Evolutionary conservation across 2,329 filamentous ascomycete species (phyloP), one percentile per base, ranked within the genome.

Genomic region (Clonostachys sp.): DNA sequence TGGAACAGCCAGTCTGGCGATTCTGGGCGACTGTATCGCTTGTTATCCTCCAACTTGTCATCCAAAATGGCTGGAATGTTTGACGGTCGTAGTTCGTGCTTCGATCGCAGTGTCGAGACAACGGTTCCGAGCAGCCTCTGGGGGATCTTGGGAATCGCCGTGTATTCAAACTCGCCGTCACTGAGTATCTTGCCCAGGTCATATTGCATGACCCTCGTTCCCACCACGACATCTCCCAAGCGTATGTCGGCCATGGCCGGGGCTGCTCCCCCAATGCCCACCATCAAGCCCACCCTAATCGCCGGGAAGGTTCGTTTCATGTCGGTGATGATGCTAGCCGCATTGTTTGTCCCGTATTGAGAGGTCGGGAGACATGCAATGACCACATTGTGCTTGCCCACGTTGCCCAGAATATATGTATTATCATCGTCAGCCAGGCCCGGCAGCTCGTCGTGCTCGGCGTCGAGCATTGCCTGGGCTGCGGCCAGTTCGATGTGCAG

Each of bases 401-500:
- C 55, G 4, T 41, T 52, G 0, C 61, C 61, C 0, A 64, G 30
- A 0, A 18, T 45, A 16, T 63, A 64, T 2, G 45, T 18, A n/a
- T 62, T 63, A 14, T 10, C 49, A 12, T 63, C 58, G 49, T 50
- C 18, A 16, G 14, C 1, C 0, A 30, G 10, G 6, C 16, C 5
- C 5, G 46, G 33, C 3, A 52, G n/a, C 6, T 34, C 12, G 2
- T 40, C 2, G 12, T 64, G 55, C 7, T 33, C 17, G 6, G 58
- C 48, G 14, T 66, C 61, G 0, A 65, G 52, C 52, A 65, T 58
- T 7, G 42, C 52, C 2, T 43, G 39, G 1, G 60, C 60, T 6
- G 61, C 62, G 4, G 55, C 53, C 45, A 55, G 51, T 17, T 67
- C 62, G 2, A 57, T 49, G 1, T 43, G 45, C 0, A 65, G 33